These are phyloP conservation scores for Phlebiopsis flavidoalba DNA, from an alignment of 768 basidiomycete species.

Conservation along the genomic window DNA sequence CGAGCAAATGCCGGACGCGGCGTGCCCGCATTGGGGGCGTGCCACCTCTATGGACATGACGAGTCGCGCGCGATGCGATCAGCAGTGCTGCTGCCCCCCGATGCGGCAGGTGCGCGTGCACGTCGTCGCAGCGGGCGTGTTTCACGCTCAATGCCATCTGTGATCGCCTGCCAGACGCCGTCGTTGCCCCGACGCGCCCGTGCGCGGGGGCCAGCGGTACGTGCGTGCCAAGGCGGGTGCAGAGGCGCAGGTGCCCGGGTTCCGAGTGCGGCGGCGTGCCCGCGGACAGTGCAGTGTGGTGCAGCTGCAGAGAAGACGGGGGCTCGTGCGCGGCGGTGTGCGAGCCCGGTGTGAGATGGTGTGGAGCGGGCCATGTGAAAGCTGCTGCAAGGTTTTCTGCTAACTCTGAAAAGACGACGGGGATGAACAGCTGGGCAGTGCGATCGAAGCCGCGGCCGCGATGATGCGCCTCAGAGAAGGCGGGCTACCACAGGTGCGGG, in stretches of 20 bases:
- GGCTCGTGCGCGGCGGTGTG: background rate
- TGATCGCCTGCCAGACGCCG: background rate
- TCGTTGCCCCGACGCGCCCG: too few species aligned
- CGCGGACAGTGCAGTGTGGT: too few species aligned
- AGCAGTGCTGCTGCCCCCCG: background rate
- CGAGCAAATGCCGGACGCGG: constrained; percentile 13
- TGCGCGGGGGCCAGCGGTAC: too few species aligned
- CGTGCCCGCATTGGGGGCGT: background rate
- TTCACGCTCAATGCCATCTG: background rate
- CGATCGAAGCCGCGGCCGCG: background rate
- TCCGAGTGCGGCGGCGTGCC: too few species aligned
- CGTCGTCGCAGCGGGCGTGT: background rate
- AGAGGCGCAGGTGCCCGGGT: too few species aligned
- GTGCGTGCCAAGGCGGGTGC: too few species aligned
- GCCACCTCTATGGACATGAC: background rate
- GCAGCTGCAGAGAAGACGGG: too few species aligned
- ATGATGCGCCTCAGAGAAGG: background rate
- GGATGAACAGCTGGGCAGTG: too few species aligned
- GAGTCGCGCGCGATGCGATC: background rate
- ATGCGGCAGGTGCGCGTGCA: background rate
- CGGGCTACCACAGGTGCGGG: background rate
- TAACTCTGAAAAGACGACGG: background rate
- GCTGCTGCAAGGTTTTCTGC: background rate
- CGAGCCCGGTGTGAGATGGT: too few species aligned
- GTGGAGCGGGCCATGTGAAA: background rate